phyloP scores from a whole-genome alignment of 768 basidiomycete genomes.

The Tylopilus cervinicoccineus region DNA sequence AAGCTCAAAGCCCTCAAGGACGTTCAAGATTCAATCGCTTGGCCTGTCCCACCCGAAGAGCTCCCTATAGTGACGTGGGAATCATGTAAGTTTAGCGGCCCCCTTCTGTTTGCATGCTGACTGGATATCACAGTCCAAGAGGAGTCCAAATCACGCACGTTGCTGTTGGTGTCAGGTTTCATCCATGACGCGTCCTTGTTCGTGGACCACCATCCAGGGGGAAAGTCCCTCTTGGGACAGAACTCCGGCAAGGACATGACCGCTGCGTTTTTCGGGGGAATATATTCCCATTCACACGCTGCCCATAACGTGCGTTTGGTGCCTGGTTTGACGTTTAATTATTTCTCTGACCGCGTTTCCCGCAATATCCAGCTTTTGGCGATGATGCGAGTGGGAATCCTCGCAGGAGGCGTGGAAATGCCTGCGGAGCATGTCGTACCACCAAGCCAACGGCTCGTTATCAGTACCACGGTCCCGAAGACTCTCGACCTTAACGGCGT shows the following conservation, averaged over 20 bases:
- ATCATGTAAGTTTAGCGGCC: slow-evolving; percentile 48
- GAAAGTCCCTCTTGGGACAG: slow-evolving; percentile 50
- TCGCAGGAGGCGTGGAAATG: slow-evolving; percentile 61
- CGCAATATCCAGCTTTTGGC: slow-evolving; percentile 48
- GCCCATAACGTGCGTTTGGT: slow-evolving; percentile 64
- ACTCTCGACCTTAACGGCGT: neutral
- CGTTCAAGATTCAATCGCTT: slow-evolving; percentile 56
- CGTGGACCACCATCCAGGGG: slow-evolving; percentile 77
- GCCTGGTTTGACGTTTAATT: neutral
- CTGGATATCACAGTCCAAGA: slow-evolving; percentile 47
- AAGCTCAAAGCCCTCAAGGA: slow-evolving; percentile 68
- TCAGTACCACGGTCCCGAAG: slow-evolving; percentile 15
- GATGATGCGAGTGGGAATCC: slow-evolving; percentile 72
- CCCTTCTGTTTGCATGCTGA: neutral
- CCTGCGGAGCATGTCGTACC: slow-evolving; percentile 41
- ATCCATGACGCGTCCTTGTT: slow-evolving; percentile 82
- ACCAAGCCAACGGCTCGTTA: slow-evolving; percentile 40
- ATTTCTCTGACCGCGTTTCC: slow-evolving; percentile 4
- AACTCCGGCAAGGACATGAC: slow-evolving; percentile 82
- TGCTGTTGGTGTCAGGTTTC: slow-evolving; percentile 80
- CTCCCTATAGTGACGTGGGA: slow-evolving; percentile 83
- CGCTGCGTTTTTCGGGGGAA: slow-evolving; percentile 79
- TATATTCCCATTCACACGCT: slow-evolving; percentile 79
- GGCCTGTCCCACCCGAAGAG: slow-evolving; percentile 54
- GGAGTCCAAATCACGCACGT: slow-evolving; percentile 57